Percentiles rank a stretch among this genome's conserved stretches.
phyloP scores from a whole-genome alignment of 345 rosid species.

The Populus ilicifolia region DNA sequence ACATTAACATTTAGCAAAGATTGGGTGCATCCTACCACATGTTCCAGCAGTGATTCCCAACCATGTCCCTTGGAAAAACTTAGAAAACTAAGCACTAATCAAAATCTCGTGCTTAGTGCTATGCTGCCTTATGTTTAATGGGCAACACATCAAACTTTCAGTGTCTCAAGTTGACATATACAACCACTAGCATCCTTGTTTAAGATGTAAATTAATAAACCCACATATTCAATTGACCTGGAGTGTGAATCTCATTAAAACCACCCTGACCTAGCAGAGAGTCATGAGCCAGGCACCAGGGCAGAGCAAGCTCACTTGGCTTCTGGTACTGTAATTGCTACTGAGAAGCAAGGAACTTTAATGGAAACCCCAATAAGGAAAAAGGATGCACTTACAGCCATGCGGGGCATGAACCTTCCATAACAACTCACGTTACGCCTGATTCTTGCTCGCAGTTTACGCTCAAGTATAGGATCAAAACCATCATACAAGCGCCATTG shows the following conservation, averaged over 20 bases:
- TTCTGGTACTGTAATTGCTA: slow-evolving; percentile 1
- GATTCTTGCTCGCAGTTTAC: slow-evolving; percentile 90
- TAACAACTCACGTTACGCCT: slow-evolving; percentile 93
- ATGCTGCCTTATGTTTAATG: not conserved
- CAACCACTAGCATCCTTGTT: not conserved
- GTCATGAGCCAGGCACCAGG: not conserved
- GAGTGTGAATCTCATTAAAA: not conserved
- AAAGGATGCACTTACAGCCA: slow-evolving; percentile 63
- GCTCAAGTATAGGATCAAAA: slow-evolving; percentile 90
- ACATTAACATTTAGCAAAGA: not conserved
- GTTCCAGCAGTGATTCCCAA: not conserved
- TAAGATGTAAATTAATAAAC: not conserved
- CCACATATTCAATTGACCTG: not conserved
- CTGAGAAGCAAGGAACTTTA: not conserved
- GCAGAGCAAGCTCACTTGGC: not conserved
- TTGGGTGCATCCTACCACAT: not conserved
- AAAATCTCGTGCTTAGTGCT: not conserved
- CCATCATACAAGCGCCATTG: slow-evolving; percentile 99
- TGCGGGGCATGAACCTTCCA: slow-evolving; percentile 96
- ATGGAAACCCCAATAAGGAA: not conserved
- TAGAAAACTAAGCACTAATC: not conserved
- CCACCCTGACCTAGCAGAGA: not conserved
- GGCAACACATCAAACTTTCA: not conserved
- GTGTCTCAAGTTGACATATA: not conserved
- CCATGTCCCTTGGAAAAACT: not conserved